Evolutionary conservation across 2,329 filamentous ascomycete species (phyloP).

Genomic region (Septoria linicola): DNA sequence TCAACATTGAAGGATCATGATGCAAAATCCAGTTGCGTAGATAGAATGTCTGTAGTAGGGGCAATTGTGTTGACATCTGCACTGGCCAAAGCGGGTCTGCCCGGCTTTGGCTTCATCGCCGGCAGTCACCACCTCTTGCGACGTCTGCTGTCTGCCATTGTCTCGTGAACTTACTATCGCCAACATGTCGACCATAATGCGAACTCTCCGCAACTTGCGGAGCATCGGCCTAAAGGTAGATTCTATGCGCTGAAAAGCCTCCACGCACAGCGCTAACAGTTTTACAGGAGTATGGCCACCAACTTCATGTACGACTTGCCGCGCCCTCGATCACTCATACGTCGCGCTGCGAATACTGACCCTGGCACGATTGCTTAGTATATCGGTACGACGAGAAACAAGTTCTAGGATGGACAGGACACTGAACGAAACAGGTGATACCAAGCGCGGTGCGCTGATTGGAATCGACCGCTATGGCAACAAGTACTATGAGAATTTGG

Average conservation of each 20-base stretch:
- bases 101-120: neutral
- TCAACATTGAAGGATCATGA: conserved; percentile 32
- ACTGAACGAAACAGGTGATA: conserved; percentile 67
- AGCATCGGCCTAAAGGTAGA: conserved; percentile 82
- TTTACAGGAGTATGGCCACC: conserved; percentile 78
- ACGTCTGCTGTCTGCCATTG: conserved; percentile 2
- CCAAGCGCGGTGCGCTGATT: conserved; percentile 85
- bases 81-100: neutral
- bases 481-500: conserved; percentile 92
- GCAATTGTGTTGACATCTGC: neutral
- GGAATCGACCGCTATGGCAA: conserved; percentile 89
- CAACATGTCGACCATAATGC: conserved; percentile 83
- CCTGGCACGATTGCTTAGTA: conserved; percentile 30
- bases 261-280: conserved; percentile 35
- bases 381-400: conserved; percentile 36
- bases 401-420: conserved; percentile 2
- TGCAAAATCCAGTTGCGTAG: neutral
- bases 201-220: conserved; percentile 84
- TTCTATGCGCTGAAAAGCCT: neutral
- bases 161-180: conserved; percentile 34
- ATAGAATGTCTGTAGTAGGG: conserved; percentile 3
- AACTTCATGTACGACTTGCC: conserved; percentile 74
- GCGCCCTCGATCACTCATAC: conserved; percentile 11
- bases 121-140: conserved; percentile 4
- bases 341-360: conserved; percentile 20